These are phyloP conservation scores for Lentinus tigrinus DNA, from an alignment of 768 basidiomycete species.

Conservation along the genomic window DNA sequence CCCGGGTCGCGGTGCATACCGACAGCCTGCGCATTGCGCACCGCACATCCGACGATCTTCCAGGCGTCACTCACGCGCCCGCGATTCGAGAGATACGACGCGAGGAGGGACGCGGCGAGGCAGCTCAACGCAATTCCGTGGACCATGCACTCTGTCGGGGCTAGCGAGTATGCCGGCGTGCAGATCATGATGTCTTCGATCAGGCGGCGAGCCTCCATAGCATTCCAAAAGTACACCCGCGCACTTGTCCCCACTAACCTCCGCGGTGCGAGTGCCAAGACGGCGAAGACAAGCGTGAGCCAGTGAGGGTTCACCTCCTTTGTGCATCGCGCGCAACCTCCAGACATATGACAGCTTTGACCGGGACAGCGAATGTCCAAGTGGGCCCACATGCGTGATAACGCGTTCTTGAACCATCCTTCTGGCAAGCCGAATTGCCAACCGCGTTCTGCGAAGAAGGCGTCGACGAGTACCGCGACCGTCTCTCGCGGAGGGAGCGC, in stretches of 20 bases:
- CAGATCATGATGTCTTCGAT: constrained; percentile 40
- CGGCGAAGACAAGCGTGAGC: constrained; percentile 49
- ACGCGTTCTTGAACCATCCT: constrained; percentile 44
- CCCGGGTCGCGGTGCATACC: constrained; percentile 30
- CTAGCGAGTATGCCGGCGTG: constrained; percentile 19
- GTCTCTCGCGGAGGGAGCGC: constrained; percentile 19
- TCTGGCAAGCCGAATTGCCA: constrained; percentile 54
- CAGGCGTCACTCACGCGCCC: constrained; percentile 45
- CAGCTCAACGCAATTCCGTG: constrained; percentile 47
- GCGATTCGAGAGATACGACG: constrained; percentile 43
- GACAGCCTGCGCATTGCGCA: constrained; percentile 26
- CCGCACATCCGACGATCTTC: constrained; percentile 25
- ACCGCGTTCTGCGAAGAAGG: constrained; percentile 46
- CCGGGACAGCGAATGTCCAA: constrained; percentile 29
- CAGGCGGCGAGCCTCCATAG: constrained; percentile 44
- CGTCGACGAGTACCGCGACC: constrained; percentile 19
- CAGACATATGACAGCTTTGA: constrained; percentile 24
- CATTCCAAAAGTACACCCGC: constrained; percentile 39
- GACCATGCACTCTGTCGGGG: constrained; percentile 11
- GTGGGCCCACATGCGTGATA: constrained; percentile 46
- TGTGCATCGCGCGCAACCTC: constrained; percentile 22
- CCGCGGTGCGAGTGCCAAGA: constrained; percentile 42
- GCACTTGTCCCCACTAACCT: constrained; percentile 14
- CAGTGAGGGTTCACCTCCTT: constrained; percentile 49
- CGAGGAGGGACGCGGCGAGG: constrained; percentile 44